Evolutionary conservation across 2,329 filamentous ascomycete species (phyloP).

Genomic region (Monilinia polystroma): DNA sequence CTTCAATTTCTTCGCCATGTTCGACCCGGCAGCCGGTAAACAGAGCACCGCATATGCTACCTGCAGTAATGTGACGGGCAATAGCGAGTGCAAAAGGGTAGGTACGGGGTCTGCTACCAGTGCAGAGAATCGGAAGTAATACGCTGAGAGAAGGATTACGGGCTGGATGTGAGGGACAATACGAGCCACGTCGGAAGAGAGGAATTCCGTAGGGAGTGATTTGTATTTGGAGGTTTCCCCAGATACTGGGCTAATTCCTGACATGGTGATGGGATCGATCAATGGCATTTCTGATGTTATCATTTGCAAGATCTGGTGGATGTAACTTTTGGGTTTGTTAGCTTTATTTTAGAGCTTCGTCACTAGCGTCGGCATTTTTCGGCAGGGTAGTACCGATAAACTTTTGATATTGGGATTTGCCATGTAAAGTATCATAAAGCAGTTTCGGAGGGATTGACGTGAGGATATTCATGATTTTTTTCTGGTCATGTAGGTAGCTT

Average conservation of each 20-base stretch:
- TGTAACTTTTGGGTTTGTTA: background rate
- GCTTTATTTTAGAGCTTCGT: slow-evolving; percentile 16
- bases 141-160: slow-evolving; percentile 61
- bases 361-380: slow-evolving; percentile 22
- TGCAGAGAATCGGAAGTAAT: slow-evolving; percentile 60
- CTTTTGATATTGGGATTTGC: slow-evolving; percentile 12
- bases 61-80: slow-evolving; percentile 65
- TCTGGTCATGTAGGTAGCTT: background rate
- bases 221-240: slow-evolving; percentile 13
- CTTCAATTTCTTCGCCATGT: slow-evolving; percentile 50
- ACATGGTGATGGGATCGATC: slow-evolving; percentile 40
- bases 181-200: slow-evolving; percentile 44
- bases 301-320: background rate
- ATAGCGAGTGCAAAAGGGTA: slow-evolving; percentile 60
- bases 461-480: slow-evolving; percentile 2
- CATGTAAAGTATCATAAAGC: background rate
- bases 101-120: slow-evolving; percentile 69
- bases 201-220: slow-evolving; percentile 38
- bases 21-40: slow-evolving; percentile 59
- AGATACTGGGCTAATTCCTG: slow-evolving; percentile 26
- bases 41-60: slow-evolving; percentile 60
- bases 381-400: background rate
- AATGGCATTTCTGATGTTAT: slow-evolving; percentile 34
- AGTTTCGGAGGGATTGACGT: background rate
- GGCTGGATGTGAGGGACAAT: slow-evolving; percentile 67